Evolutionary conservation across 2,329 filamentous ascomycete genomes (phyloP).

Genomic region (Diaporthe vaccinii): DNA sequence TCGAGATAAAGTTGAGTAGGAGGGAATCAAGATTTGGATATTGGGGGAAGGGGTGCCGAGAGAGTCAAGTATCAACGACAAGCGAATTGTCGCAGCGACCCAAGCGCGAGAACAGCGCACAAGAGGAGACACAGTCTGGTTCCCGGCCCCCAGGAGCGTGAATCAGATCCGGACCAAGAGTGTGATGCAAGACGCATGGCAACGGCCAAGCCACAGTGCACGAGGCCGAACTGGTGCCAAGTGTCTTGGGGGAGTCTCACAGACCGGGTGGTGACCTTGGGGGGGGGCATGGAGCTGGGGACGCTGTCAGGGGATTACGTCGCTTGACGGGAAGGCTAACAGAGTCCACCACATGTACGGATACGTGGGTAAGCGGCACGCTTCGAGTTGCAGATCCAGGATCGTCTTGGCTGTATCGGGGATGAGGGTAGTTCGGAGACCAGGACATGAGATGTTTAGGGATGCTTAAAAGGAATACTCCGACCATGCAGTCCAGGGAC

Average conservation of each 20-base stretch:
- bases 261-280: constrained; percentile 26
- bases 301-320: constrained; percentile 21
- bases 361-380: constrained; percentile 4
- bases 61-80: constrained; percentile 33
- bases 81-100: constrained; percentile 14
- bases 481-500: constrained; percentile 26
- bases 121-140: background rate
- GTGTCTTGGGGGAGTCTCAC: constrained; percentile 36
- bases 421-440: constrained; percentile 24
- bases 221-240: constrained; percentile 33
- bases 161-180: constrained; percentile 29
- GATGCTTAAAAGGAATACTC: constrained; percentile 29
- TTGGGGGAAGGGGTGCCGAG: constrained; percentile 3
- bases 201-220: constrained; percentile 39
- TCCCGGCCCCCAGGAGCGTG: constrained; percentile 29
- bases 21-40: constrained; percentile 9
- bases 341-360: background rate
- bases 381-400: constrained; percentile 25
- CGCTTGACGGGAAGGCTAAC: constrained; percentile 17
- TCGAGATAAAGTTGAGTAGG: constrained; percentile 14
- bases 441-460: constrained; percentile 24
- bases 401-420: constrained; percentile 21
- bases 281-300: background rate
- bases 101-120: background rate
- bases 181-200: constrained; percentile 32